Conservation (phyloP, 2,329 filamentous ascomycete genomes). For the Fusarium bactridioides region DNA sequence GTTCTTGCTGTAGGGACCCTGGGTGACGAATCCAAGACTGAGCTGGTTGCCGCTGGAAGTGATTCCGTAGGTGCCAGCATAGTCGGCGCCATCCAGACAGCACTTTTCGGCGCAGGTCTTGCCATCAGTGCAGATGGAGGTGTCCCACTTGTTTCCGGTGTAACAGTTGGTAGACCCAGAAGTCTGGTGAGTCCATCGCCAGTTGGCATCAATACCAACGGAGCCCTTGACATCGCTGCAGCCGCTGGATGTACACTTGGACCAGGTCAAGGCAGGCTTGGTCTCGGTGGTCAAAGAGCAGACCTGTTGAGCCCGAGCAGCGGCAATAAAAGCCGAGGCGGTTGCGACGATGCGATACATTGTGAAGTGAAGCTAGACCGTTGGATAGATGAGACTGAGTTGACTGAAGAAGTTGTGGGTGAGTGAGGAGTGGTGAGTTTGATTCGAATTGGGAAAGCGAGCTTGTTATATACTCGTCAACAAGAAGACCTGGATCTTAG, state of each 20-base stretch:
- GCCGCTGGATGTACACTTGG: constrained; percentile 59
- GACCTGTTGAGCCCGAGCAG: constrained; percentile 56
- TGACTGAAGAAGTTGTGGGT: constrained; percentile 19
- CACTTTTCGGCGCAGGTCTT: constrained; percentile 57
- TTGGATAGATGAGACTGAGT: constrained; percentile 13
- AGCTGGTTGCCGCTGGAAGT: constrained; percentile 60
- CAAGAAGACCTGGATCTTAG: background rate
- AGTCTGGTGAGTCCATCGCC: constrained; percentile 65
- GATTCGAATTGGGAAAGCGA: constrained; percentile 5
- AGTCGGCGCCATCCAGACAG: constrained; percentile 63
- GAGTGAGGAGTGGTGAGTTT: constrained; percentile 17
- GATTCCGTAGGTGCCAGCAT: constrained; percentile 61
- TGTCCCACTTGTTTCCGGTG: constrained; percentile 59
- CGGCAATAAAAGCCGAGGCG: constrained; percentile 40
- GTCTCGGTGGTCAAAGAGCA: constrained; percentile 57
- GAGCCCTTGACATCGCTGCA: constrained; percentile 60
- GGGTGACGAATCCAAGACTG: constrained; percentile 65
- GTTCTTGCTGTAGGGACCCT: constrained; percentile 56
- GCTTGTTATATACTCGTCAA: constrained; percentile 25
- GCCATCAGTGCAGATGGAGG: constrained; percentile 50
- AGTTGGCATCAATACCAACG: constrained; percentile 67
- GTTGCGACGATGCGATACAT: constrained; percentile 45
- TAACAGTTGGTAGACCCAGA: constrained; percentile 63
- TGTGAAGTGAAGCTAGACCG: constrained; percentile 19
- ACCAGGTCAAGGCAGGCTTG: constrained; percentile 63